Conservation (phyloP, 345 rosid species). For the Viola odorata region DNA sequence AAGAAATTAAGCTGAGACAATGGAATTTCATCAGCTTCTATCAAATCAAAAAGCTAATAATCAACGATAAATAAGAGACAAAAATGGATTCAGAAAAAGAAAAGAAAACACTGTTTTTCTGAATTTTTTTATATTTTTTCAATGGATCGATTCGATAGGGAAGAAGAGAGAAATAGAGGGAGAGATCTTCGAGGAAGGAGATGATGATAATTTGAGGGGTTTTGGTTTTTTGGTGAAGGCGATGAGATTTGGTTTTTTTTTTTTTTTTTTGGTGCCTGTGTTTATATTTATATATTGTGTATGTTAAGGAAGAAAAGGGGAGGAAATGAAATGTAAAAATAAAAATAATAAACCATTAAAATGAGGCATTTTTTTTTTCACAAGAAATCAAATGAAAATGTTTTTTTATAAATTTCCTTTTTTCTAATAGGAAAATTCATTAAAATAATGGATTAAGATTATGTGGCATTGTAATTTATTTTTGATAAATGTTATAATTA, state of each 20-base stretch:
- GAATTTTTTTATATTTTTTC: background rate
- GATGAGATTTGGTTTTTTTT: background rate
- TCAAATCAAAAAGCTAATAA: background rate
- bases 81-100: background rate
- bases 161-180: background rate
- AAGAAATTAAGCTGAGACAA: background rate
- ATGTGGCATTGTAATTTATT: no score
- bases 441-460: no score
- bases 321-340: background rate
- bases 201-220: background rate
- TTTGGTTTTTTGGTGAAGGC: background rate
- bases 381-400: no score
- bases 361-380: no score
- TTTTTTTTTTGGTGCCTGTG: background rate
- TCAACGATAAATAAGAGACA: background rate
- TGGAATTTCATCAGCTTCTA: background rate
- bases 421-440: no score
- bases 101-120: background rate
- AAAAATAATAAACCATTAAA: no score
- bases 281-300: background rate
- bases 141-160: no score
- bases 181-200: constrained; percentile 1
- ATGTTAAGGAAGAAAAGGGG: background rate
- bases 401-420: no score
- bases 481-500: no score